Evolutionary conservation across 1,284 basidiomycete species (phyloP).

Genomic region (Trichosporon sp.): DNA sequence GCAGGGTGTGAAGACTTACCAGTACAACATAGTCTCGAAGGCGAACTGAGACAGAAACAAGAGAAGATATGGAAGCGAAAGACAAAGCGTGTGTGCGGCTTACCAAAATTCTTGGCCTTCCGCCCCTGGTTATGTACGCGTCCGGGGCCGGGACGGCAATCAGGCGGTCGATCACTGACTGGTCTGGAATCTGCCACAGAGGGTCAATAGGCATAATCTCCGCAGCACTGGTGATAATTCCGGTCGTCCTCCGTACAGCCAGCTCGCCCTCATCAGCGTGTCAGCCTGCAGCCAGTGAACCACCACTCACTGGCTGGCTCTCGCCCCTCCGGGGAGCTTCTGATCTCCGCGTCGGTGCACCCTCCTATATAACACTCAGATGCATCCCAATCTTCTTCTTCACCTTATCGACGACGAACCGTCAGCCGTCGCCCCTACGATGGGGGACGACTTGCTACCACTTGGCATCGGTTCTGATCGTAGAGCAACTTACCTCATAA

Average conservation of each 20-base stretch:
- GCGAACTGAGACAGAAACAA: background rate
- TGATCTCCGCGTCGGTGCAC: background rate
- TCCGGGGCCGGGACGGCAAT: background rate
- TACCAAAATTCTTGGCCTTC: background rate
- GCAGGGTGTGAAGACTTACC: background rate
- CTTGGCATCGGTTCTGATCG: constrained; percentile 12
- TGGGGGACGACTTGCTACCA: background rate
- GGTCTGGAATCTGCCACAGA: background rate
- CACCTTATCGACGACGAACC: constrained; percentile 6
- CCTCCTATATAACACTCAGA: background rate
- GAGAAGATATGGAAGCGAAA: background rate
- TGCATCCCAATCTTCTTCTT: background rate
- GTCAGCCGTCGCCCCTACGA: constrained; percentile 6
- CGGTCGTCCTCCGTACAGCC: too few relatives aligned
- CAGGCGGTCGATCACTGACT: background rate
- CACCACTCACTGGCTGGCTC: background rate
- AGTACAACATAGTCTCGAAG: background rate
- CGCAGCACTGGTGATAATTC: background rate
- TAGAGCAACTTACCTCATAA: constrained; percentile 19
- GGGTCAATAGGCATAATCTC: background rate
- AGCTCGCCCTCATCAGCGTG: too few relatives aligned
- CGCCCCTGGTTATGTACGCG: background rate
- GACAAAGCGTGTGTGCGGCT: background rate
- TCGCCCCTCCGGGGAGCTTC: background rate
- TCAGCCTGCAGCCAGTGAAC: too few relatives aligned